A percentile compares a stretch with the other conserved stretches of the same genome.
These are phyloP conservation scores for Solanum lignicaule DNA, from an alignment of 257 asterid genomes.

Conservation along the genomic window DNA sequence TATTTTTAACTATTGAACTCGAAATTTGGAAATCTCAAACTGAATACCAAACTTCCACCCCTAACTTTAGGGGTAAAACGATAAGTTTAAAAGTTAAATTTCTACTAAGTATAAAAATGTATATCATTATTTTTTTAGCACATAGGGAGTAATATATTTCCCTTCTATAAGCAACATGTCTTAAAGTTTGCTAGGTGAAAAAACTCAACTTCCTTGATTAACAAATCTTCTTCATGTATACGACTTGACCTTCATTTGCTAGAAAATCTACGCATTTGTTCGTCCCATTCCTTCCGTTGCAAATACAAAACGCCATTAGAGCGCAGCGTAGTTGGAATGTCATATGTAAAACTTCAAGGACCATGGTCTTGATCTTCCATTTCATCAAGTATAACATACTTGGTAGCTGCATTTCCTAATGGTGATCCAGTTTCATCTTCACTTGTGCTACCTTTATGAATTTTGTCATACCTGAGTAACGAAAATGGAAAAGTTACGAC, in stretches of 20 bases:
- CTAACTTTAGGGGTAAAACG: too few species aligned
- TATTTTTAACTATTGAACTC: too few species aligned
- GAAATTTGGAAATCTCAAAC: too few species aligned
- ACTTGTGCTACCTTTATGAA: slow-evolving; percentile 42
- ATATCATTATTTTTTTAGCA: not conserved
- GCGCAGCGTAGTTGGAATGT: too few species aligned
- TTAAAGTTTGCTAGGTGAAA: not conserved
- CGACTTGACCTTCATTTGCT: not conserved
- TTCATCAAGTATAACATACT: slow-evolving; percentile 77
- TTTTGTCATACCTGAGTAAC: slow-evolving; percentile 46
- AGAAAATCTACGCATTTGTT: not conserved
- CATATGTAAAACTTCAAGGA: slow-evolving; percentile 16
- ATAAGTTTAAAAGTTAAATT: too few species aligned
- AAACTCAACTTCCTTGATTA: not conserved
- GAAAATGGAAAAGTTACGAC: not conserved
- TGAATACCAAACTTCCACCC: too few species aligned
- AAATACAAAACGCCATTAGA: not conserved
- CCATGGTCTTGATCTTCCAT: slow-evolving; percentile 56
- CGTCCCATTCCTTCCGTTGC: too few species aligned
- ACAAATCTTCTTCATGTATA: not conserved
- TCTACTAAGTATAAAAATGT: too few species aligned
- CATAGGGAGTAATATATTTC: too few species aligned
- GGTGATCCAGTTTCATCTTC: slow-evolving; percentile 19
- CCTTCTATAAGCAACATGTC: not conserved
- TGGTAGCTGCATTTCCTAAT: slow-evolving; percentile 25